These are phyloP conservation scores for Alternaria conjuncta DNA, from an alignment of 2,329 filamentous ascomycete species.

Conservation along the genomic window DNA sequence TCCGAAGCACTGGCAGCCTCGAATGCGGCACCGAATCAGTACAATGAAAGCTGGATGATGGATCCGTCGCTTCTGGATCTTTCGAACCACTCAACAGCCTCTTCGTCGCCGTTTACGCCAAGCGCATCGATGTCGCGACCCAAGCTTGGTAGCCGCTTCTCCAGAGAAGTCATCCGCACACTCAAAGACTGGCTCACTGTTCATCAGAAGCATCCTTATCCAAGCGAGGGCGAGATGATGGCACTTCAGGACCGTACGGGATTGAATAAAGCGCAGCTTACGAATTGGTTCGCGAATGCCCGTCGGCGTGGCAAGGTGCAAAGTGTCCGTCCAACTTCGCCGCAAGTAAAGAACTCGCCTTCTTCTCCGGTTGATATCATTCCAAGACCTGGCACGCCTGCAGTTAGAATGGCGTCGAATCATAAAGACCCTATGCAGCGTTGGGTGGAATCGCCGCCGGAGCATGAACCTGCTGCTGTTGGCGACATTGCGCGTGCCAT, in stretches of 20 bases:
- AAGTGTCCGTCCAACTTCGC: slow-evolving; percentile 9
- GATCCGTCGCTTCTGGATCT: not conserved
- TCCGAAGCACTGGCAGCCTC: slow-evolving; percentile 7
- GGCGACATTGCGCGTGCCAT: slow-evolving; percentile 34
- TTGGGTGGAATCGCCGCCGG: slow-evolving; percentile 39
- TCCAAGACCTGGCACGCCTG: slow-evolving; percentile 31
- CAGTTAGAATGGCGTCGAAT: slow-evolving; percentile 7
- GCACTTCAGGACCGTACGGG: slow-evolving; percentile 28
- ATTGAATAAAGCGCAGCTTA: slow-evolving; percentile 31
- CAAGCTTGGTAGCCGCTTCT: slow-evolving; percentile 32
- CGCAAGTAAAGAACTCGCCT: slow-evolving; percentile 9
- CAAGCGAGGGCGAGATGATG: slow-evolving; percentile 26
- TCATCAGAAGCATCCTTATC: slow-evolving; percentile 33
- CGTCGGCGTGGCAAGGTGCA: slow-evolving; percentile 32
- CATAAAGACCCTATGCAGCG: slow-evolving; percentile 32
- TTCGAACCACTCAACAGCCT: slow-evolving; percentile 20
- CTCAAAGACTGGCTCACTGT: slow-evolving; percentile 33
- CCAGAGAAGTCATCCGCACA: slow-evolving; percentile 28
- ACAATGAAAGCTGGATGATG: slow-evolving; percentile 8
- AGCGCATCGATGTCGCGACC: slow-evolving; percentile 13
- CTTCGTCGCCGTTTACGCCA: slow-evolving; percentile 16
- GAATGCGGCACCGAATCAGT: not conserved
- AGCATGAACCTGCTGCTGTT: slow-evolving; percentile 34
- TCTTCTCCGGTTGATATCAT: slow-evolving; percentile 29
- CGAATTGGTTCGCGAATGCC: slow-evolving; percentile 40